Conservation (phyloP, 2,329 filamentous ascomycete species). For the Neofusicoccum cordaticola region DNA sequence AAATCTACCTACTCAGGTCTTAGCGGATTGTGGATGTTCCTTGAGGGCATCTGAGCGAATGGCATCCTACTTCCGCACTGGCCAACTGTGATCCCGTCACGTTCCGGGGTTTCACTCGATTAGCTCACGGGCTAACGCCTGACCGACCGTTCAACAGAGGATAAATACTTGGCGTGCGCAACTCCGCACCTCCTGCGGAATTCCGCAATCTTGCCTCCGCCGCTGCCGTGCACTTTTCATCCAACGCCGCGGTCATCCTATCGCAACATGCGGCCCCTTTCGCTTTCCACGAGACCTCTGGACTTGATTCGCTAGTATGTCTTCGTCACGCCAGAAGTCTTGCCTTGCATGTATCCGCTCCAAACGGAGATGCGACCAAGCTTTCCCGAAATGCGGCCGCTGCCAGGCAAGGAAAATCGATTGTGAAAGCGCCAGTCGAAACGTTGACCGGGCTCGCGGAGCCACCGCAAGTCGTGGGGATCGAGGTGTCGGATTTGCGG, state of each 20-base stretch:
- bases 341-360: conserved; percentile 21
- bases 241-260: not conserved
- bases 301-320: not conserved
- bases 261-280: no score
- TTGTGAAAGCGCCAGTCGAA: conserved; percentile 18
- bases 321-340: conserved; percentile 20
- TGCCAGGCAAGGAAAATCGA: conserved; percentile 19
- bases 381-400: conserved; percentile 21
- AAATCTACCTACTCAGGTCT: no score
- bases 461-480: not conserved
- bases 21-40: no score
- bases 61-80: no score
- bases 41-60: no score
- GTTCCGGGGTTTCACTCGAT: no score
- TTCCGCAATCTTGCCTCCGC: not conserved
- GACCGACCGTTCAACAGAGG: no score
- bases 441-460: not conserved
- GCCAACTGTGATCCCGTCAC: no score
- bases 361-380: conserved; percentile 22
- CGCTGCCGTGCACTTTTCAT: not conserved
- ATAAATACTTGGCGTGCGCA: not conserved
- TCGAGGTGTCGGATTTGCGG: not conserved
- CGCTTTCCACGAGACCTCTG: no score
- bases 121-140: no score
- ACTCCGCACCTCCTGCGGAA: not conserved